Evolutionary conservation across 2,329 filamentous ascomycete species (phyloP), one percentile per base, ranked within the genome.

Genomic region (Neopestalotiopsis rosae): DNA sequence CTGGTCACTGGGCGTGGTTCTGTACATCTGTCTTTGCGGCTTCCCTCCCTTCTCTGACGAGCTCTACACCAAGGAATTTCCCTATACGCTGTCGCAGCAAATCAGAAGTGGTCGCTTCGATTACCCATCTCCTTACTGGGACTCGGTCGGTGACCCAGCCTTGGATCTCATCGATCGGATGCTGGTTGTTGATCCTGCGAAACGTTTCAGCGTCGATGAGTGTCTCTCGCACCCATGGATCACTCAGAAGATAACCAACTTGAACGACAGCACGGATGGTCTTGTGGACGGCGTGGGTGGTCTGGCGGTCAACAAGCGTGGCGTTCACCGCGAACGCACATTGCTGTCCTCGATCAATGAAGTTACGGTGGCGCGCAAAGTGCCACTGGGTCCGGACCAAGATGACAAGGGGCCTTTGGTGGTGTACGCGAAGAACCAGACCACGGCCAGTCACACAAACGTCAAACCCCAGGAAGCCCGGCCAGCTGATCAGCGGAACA

Each of bases 1-100:
- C 56, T 98, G 95, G 95, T 97, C 94, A 1, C 86, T 98, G 1
- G 95, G 95, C 17, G 95, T 98, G 3, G 95, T 98, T 4, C 86
- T 98, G 34, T 98, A 98, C 81, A 98, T 98, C 74, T 97, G 94
- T 78, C 88, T 98, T 5, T 98, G 95, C 78, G 95, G 95, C 52
- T 98, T 98, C 77, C 95, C 95, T 5, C 95, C 95, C 0, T 98
- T 98, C 81, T 97, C 94, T 0, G 96, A 99, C 76, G 96, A 99
- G 81, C 89, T 98, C 0, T 93, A 91, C 81, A 91, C 90, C 1
- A 82, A 82, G 45, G 91, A 97, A 59, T 96, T 95, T 73, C 96
- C 96, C 2, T 98, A 94, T 78, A 94, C 88, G 0, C 85, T 98
- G 59, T 92, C 92, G 1, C 92, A 97, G 74, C 95, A 98, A 82